Evolutionary conservation across 495 filamentous ascomycete genomes (phyloP).

Genomic region (Stereocaulon alpinum): DNA sequence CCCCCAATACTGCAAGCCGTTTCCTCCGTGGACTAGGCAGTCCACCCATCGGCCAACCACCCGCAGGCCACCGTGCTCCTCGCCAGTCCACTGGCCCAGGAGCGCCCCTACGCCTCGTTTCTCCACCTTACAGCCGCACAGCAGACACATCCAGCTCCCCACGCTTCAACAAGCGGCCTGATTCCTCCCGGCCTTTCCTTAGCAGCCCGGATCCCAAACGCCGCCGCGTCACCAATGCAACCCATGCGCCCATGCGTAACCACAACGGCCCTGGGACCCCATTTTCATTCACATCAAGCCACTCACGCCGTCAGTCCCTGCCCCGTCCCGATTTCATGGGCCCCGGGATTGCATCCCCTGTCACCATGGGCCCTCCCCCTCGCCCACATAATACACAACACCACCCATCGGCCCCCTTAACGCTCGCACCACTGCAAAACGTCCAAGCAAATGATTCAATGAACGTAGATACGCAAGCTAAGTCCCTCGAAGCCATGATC

Average conservation of each 20-base stretch:
- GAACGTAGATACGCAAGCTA: slow-evolving; percentile 27
- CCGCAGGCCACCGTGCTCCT: slow-evolving; percentile 4
- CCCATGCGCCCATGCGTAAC: slow-evolving; percentile 9
- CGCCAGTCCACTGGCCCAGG: slow-evolving; percentile 3
- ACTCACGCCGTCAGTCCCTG: slow-evolving; percentile 20
- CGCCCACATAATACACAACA: slow-evolving; percentile 24
- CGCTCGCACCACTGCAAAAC: slow-evolving; percentile 52
- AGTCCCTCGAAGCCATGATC: slow-evolving; percentile 53
- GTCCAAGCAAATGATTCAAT: slow-evolving; percentile 16
- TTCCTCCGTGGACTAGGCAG: slow-evolving; percentile 16
- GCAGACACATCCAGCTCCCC: slow-evolving; percentile 10
- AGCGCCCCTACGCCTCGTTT: slow-evolving; percentile 6
- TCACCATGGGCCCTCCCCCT: slow-evolving; percentile 33
- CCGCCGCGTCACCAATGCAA: slow-evolving; percentile 14
- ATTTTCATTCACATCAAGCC: slow-evolving; percentile 17
- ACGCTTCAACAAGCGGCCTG: slow-evolving; percentile 13
- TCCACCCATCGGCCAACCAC: slow-evolving; percentile 3
- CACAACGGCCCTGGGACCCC: slow-evolving; percentile 18
- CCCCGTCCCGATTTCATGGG: slow-evolving; percentile 23
- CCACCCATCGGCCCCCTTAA: slow-evolving; percentile 35
- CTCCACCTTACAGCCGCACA: slow-evolving; percentile 11
- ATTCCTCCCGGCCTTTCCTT: slow-evolving; percentile 7
- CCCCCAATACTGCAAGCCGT: slow-evolving; percentile 15
- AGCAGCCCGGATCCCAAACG: slow-evolving; percentile 18
- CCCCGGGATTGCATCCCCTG: slow-evolving; percentile 13